These are phyloP conservation scores for Xerocomus minutiporus DNA, from an alignment of 1,284 basidiomycete genomes.

Conservation along the genomic window DNA sequence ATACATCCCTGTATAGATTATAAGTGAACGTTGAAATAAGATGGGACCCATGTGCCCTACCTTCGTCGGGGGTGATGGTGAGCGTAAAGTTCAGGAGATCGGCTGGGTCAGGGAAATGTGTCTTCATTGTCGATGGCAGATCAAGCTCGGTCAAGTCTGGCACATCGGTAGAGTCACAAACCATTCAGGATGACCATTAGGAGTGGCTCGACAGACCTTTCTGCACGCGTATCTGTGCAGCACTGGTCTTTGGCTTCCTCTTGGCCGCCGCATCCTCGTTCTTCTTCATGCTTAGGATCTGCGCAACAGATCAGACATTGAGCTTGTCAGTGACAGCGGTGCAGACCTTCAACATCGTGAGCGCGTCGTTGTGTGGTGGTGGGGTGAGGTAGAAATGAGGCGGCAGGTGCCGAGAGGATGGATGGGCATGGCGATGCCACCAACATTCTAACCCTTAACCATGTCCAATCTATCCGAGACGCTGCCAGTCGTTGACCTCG, in stretches of 20 bases:
- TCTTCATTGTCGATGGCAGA: conserved; percentile 94
- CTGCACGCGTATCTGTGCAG: conserved; percentile 96
- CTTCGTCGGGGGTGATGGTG: conserved; percentile 95
- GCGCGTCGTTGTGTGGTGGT: conserved; percentile 13
- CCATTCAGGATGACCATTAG: not conserved
- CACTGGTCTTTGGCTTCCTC: conserved; percentile 95
- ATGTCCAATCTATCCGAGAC: conserved; percentile 32
- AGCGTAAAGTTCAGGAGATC: conserved; percentile 96
- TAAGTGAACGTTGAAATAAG: conserved; percentile 8
- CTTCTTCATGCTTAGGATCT: conserved; percentile 99
- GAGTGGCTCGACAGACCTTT: conserved; percentile 66
- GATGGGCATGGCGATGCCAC: not conserved
- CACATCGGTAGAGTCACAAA: conserved; percentile 6
- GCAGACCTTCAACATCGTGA: conserved; percentile 44
- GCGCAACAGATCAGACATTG: conserved; percentile 10
- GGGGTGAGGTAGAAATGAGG: conserved; percentile 22
- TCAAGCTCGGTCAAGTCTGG: conserved; percentile 96
- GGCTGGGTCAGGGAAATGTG: conserved; percentile 83
- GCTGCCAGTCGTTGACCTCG: conserved; percentile 73
- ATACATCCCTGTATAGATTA: conserved; percentile 80
- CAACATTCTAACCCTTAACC: not conserved
- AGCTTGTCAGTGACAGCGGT: not conserved
- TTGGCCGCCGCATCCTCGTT: conserved; percentile 89
- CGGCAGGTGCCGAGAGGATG: conserved; percentile 28
- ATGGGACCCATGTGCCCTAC: conserved; percentile 40